Percentiles rank a stretch among this genome's conserved stretches.
These are phyloP conservation scores for Passiflora organensis DNA, from an alignment of 345 rosid species.

Conservation along the genomic window DNA sequence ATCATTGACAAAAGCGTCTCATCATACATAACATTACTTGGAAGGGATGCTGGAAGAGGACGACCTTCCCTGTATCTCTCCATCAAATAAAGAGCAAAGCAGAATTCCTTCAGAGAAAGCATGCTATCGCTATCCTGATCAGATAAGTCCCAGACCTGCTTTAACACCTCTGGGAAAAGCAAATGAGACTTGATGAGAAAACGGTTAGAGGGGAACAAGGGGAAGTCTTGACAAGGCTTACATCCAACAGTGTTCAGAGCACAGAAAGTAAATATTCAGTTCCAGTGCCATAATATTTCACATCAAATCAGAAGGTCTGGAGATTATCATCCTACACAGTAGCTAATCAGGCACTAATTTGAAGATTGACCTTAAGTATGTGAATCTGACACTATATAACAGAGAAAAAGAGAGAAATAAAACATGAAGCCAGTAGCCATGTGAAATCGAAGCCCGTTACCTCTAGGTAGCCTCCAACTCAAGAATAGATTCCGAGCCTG, in stretches of 20 bases:
- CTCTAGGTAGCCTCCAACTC: constrained; percentile 98
- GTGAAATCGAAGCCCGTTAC: constrained; percentile 31
- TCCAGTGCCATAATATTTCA: not conserved
- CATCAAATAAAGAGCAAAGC: constrained; percentile 93
- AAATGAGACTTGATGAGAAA: not conserved
- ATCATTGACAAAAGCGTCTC: constrained; percentile 84
- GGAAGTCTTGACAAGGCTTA: not conserved
- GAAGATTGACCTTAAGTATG: too few relatives aligned
- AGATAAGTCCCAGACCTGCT: constrained; percentile 97
- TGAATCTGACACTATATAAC: not conserved
- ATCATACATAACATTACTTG: constrained; percentile 74
- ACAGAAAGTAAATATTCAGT: not conserved
- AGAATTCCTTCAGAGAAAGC: constrained; percentile 97
- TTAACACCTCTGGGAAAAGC: constrained; percentile 64
- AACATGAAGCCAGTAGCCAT: not conserved
- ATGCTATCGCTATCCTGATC: constrained; percentile 98
- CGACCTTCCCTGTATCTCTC: constrained; percentile 93
- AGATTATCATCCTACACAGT: not conserved
- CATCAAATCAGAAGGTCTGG: not conserved
- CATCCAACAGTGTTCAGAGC: not conserved
- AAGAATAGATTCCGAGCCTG: constrained; percentile 87
- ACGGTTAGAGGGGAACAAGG: not conserved
- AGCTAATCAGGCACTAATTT: not conserved
- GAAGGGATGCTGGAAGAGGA: constrained; percentile 77
- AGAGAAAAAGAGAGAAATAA: not conserved